Evolutionary conservation across 2,329 filamentous ascomycete species (phyloP).

Genomic region (Capronia coronata): DNA sequence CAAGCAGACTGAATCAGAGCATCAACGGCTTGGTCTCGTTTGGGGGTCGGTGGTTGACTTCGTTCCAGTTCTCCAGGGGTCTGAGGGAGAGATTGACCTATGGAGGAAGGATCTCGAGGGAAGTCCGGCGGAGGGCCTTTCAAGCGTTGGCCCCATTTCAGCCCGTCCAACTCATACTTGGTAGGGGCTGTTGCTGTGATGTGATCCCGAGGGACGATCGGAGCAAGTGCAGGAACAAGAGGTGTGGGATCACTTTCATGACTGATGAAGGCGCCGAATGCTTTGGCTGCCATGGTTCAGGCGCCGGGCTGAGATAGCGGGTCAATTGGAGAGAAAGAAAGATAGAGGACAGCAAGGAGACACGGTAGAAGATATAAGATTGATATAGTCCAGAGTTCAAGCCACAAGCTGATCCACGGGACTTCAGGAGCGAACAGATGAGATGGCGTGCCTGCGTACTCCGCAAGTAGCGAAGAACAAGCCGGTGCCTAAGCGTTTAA

Average conservation of each 20-base stretch:
- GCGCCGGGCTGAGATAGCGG: neutral
- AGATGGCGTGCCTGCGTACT: no score
- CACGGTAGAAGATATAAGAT: neutral
- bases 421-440: no score
- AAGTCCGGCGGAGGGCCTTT: slow-evolving; percentile 14
- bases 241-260: slow-evolving; percentile 34
- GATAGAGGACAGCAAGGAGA: neutral
- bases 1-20: slow-evolving; percentile 28
- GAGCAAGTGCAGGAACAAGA: slow-evolving; percentile 35
- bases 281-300: slow-evolving; percentile 33
- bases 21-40: slow-evolving; percentile 24
- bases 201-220: slow-evolving; percentile 33
- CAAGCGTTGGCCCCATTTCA: slow-evolving; percentile 23
- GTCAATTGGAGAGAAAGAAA: neutral
- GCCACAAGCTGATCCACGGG: no score
- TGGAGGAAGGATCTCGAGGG: slow-evolving; percentile 4
- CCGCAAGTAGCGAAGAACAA: no score
- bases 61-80: slow-evolving; percentile 30
- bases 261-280: slow-evolving; percentile 38
- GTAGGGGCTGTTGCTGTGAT: slow-evolving; percentile 23
- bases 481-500: no score
- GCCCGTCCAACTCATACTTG: slow-evolving; percentile 20
- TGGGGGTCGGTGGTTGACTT: slow-evolving; percentile 26
- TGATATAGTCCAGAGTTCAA: neutral
- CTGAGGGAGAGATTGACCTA: slow-evolving; percentile 7